Evolutionary conservation across 1,284 basidiomycete species (phyloP).

Genomic region (Boletellus dicymbophilus): DNA sequence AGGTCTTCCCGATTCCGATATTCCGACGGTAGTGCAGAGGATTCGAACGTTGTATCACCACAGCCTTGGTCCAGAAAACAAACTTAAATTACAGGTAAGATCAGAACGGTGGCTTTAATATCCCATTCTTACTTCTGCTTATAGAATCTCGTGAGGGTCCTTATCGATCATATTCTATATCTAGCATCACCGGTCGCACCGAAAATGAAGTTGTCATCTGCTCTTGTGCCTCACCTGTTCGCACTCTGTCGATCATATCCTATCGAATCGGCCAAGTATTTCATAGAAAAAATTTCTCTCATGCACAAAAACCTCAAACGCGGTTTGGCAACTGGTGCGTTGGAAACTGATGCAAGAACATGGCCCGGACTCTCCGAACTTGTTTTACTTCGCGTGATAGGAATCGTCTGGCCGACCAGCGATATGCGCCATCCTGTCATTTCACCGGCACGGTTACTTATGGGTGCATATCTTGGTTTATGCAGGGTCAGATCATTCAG

Average conservation of each 20-base stretch:
- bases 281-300: constrained; percentile 80
- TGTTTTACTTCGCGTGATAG: constrained; percentile 78
- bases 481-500: constrained; percentile 73
- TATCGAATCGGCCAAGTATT: constrained; percentile 75
- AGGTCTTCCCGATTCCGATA: constrained; percentile 66
- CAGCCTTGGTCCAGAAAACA: constrained; percentile 89
- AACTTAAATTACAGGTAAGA: constrained; percentile 83
- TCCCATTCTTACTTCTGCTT: constrained; percentile 3
- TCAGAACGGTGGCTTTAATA: constrained; percentile 3
- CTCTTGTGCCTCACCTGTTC: constrained; percentile 82
- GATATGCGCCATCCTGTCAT: constrained; percentile 92
- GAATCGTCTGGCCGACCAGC: constrained; percentile 90
- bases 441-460: constrained; percentile 84
- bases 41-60: constrained; percentile 93
- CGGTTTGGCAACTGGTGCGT: constrained; percentile 78
- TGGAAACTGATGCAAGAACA: constrained; percentile 69
- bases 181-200: constrained; percentile 66
- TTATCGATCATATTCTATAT: constrained; percentile 93
- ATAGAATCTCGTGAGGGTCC: constrained; percentile 74
- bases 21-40: constrained; percentile 87
- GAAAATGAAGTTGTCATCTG: constrained; percentile 60
- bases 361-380: constrained; percentile 91
- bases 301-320: constrained; percentile 96
- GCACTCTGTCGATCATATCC: constrained; percentile 85
- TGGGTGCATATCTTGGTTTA: constrained; percentile 91